Evolutionary conservation across 768 basidiomycete species (phyloP).

Genomic region (Xanthoconium stramineum): DNA sequence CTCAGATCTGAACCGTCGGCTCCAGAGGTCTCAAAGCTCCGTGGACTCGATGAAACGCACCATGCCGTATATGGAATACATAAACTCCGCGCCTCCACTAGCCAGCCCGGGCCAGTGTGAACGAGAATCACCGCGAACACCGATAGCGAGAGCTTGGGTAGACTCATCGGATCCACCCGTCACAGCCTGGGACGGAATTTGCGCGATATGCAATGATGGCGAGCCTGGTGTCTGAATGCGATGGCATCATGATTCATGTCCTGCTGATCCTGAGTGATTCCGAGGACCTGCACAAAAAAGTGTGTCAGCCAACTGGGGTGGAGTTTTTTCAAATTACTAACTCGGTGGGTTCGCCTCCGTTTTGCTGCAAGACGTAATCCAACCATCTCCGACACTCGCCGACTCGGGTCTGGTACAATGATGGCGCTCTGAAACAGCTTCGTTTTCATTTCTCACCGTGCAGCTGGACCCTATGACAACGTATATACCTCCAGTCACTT

Average conservation of each 20-base stretch:
- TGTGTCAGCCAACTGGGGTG: neutral
- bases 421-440: neutral
- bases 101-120: neutral
- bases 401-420: neutral
- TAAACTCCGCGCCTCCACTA: neutral
- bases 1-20: neutral
- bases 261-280: constrained; percentile 5
- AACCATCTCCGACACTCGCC: neutral
- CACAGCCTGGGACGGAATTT: constrained; percentile 5
- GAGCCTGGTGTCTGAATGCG: neutral
- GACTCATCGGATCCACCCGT: neutral
- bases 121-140: constrained; percentile 2
- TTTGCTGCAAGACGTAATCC: neutral
- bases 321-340: constrained; percentile 1
- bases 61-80: constrained; percentile 11
- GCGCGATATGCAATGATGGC: neutral
- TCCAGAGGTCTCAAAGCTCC: constrained; percentile 5
- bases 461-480: constrained; percentile 17
- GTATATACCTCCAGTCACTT: neutral
- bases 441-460: constrained; percentile 6
- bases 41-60: constrained; percentile 2
- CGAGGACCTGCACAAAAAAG: constrained; percentile 2
- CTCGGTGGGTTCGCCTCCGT: neutral
- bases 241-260: constrained; percentile 1
- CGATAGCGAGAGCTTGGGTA: neutral